Evolutionary conservation across 2,329 filamentous ascomycete species (phyloP), one percentile per base, ranked within the genome.

Genomic region (Delphinella strobiligena): DNA sequence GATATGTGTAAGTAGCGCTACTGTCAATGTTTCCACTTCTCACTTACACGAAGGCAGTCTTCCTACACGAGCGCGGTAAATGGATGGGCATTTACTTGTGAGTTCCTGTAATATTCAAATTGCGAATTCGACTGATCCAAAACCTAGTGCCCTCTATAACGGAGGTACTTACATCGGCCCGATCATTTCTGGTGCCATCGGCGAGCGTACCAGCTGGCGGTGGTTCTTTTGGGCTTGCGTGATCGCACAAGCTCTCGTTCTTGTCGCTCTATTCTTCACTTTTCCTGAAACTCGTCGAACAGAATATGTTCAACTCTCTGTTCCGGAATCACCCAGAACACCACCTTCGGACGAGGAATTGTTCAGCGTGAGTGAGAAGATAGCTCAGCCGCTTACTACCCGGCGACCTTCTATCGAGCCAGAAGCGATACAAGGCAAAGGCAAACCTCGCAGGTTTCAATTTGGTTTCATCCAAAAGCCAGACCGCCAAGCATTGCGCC

Each of bases 41-140:
- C n/a, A n/a, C n/a, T n/a, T n/a, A n/a, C n/a, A n/a, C n/a, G n/a
- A n/a, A n/a, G n/a, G 22, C 22, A 19, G 61, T 66, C 44, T 66
- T 64, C 41, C 48, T 66, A 10, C 62, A 66, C 34, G 62, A 66
- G 41, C 51, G 62, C n/a, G 60, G 60, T 4, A 37, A 57, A 3
- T 62, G 55, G 54, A 61, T 54, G 9, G 59, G 57, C 5, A 70
- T 37, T 68, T 1, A 71, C 73, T 33, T 58, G 68, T 4, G 72
- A 75, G 45, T 53, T 74, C 19, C 74, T 74, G 54, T 75, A 71
- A 49, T 54, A 75, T n/a, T 71, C 74, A 43, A 67, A 75, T 48
- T 59, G 71, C 37, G 69, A 68, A 2, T 54, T 60, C 1, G 54
- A 69, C 31, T 74, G 71, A 65, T 64, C 49, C 45, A 61, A 54